Percentiles rank a stretch among this genome's conserved stretches.
These are phyloP conservation scores for Xylaria sp. DNA, from an alignment of 2,329 filamentous ascomycete genomes.

Conservation along the genomic window DNA sequence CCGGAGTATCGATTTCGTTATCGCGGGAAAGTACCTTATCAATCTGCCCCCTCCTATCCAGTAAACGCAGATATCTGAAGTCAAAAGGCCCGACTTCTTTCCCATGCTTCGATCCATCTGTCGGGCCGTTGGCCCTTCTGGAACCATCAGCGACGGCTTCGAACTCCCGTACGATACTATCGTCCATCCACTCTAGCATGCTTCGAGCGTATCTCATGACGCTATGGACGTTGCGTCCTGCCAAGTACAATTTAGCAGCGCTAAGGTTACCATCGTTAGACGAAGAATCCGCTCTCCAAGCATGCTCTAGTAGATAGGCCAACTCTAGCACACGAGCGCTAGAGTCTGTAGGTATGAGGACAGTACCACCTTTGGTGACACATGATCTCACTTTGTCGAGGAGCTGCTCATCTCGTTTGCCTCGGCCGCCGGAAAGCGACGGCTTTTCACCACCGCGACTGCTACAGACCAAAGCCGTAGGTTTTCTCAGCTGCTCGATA, in stretches of 20 bases:
- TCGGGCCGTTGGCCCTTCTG: slow-evolving; percentile 52
- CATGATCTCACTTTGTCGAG: slow-evolving; percentile 82
- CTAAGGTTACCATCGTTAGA: slow-evolving; percentile 58
- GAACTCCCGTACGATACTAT: slow-evolving; percentile 89
- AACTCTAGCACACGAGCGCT: slow-evolving; percentile 93
- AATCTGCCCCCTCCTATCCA: slow-evolving; percentile 83
- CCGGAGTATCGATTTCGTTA: slow-evolving; percentile 48
- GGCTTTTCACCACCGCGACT: slow-evolving; percentile 77
- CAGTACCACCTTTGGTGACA: slow-evolving; percentile 82
- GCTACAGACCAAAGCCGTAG: slow-evolving; percentile 92
- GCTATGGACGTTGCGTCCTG: slow-evolving; percentile 83
- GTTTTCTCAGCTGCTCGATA: slow-evolving; percentile 89
- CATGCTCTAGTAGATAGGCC: slow-evolving; percentile 89
- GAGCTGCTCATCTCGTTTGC: slow-evolving; percentile 83
- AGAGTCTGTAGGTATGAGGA: slow-evolving; percentile 92
- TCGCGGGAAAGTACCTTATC: slow-evolving; percentile 66
- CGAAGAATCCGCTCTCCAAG: slow-evolving; percentile 74
- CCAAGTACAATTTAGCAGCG: slow-evolving; percentile 73
- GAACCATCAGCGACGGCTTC: slow-evolving; percentile 68
- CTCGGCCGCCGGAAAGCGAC: slow-evolving; percentile 72
- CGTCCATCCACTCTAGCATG: slow-evolving; percentile 99
- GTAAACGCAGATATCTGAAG: slow-evolving; percentile 80
- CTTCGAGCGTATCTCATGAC: slow-evolving; percentile 91
- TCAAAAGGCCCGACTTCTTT: slow-evolving; percentile 79
- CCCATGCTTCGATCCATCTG: slow-evolving; percentile 52